Evolutionary conservation across 2,329 filamentous ascomycete species (phyloP), one percentile per base, ranked within the genome.

Genomic region (Fusarium oligoseptatum): DNA sequence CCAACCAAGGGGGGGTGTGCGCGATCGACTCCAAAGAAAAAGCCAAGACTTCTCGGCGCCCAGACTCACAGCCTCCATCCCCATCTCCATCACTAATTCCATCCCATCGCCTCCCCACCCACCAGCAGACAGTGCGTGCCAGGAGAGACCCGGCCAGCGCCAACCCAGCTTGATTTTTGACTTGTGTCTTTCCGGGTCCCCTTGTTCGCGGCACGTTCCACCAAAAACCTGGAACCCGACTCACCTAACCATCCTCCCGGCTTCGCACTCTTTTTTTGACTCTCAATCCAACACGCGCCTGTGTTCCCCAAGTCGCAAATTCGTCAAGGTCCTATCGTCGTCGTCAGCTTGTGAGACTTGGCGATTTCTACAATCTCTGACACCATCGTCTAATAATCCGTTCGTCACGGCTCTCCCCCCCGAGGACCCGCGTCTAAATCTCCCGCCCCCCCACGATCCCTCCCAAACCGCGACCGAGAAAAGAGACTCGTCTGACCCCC

Each of bases 21-120:
- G 36, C 34, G 62, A 70, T 70, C 72, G 65, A 75, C 64, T 43
- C 39, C 45, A 48, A 55, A 48, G 43, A 71, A 32, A 39, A 32
- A 39, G 71, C 71, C 67, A 74, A 71, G 71, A 63, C 41, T 69
- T 72, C 52, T 66, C 34, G 68, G 72, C 68, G 61, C 72, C 66
- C 71, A 74, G 69, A 37, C 43, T 68, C 67, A 74, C 67, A 70
- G 70, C 58, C 67, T 65, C 67, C 48, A 52, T 52, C 34, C 34
- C 52, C 50, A 32, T 64, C 37, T 29, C 37, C 37, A 56, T 24
- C 36, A 34, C 45, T 67, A 58, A 41, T 41, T 52, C 55, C 52
- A 58, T 58, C 37, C 14, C 39, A 41, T 41, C 39, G n/a, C n/a
- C 57, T 17, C n/a, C 57, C 17, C 52, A 27, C 64, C 45, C 43